phyloP scores from a whole-genome alignment of 2,329 filamentous ascomycete genomes.

The Cadophora gregata region DNA sequence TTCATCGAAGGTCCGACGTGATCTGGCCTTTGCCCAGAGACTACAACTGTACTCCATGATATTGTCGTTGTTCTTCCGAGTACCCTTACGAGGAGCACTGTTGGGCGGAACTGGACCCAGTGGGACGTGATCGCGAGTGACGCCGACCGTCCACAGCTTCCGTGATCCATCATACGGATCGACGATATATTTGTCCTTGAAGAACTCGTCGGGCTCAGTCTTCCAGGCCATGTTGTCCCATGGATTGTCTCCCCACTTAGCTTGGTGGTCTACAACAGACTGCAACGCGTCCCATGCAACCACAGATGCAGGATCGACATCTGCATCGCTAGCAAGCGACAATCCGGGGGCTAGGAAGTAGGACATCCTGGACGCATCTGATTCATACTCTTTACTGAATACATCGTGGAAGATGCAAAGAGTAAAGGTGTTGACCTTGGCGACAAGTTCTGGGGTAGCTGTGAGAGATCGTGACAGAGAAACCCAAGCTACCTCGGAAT shows the following conservation, averaged over 20 bases:
- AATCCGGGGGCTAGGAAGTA: slow-evolving; percentile 79
- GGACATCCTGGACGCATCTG: slow-evolving; percentile 67
- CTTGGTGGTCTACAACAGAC: slow-evolving; percentile 44
- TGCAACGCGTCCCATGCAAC: slow-evolving; percentile 69
- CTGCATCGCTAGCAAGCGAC: slow-evolving; percentile 17
- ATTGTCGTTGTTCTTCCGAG: slow-evolving; percentile 54
- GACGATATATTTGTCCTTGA: slow-evolving; percentile 57
- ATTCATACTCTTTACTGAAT: slow-evolving; percentile 85
- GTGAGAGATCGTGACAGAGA: slow-evolving; percentile 52
- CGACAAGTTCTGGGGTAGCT: slow-evolving; percentile 52
- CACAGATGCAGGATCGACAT: slow-evolving; percentile 38
- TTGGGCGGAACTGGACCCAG: slow-evolving; percentile 68
- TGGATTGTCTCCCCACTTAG: slow-evolving; percentile 48
- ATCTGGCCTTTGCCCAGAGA: slow-evolving; percentile 67
- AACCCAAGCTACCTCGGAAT: slow-evolving; percentile 61
- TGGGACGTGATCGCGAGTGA: slow-evolving; percentile 64
- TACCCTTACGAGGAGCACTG: slow-evolving; percentile 54
- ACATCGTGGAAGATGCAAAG: slow-evolving; percentile 79
- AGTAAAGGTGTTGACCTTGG: slow-evolving; percentile 73
- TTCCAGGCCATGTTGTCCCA: slow-evolving; percentile 41
- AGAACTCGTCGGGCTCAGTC: slow-evolving; percentile 53
- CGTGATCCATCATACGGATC: slow-evolving; percentile 68
- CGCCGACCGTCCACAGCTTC: slow-evolving; percentile 61
- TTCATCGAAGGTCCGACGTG: slow-evolving; percentile 59
- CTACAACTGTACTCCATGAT: slow-evolving; percentile 88